These are phyloP conservation scores for Pleoardoris graminearum DNA, from an alignment of 2,329 filamentous ascomycete genomes.

Conservation along the genomic window DNA sequence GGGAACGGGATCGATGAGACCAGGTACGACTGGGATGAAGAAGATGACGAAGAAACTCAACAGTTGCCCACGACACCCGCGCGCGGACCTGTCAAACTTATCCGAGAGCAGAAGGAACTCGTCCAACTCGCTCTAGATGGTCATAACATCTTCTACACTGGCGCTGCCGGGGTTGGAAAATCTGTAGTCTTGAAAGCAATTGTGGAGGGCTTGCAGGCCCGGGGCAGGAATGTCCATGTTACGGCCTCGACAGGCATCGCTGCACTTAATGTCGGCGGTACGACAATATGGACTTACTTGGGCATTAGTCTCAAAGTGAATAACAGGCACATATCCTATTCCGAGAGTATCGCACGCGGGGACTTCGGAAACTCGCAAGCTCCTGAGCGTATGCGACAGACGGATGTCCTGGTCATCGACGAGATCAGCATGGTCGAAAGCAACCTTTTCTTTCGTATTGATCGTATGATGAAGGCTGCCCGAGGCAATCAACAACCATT, in stretches of 20 bases:
- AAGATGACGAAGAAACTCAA: no score
- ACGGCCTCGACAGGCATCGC: conserved; percentile 64
- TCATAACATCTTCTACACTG: conserved; percentile 96
- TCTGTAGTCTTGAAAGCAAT: conserved; percentile 59
- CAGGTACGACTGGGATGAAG: no score
- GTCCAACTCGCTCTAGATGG: not conserved
- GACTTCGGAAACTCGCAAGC: conserved; percentile 46
- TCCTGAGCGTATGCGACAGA: conserved; percentile 22
- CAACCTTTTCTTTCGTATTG: conserved; percentile 55
- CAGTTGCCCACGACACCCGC: not conserved
- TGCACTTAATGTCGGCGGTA: conserved; percentile 60
- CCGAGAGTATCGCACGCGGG: conserved; percentile 40
- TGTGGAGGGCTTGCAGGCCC: conserved; percentile 42
- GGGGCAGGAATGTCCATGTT: conserved; percentile 52
- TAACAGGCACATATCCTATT: conserved; percentile 46
- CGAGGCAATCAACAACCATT: conserved; percentile 36
- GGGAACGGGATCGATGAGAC: no score
- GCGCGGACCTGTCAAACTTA: not conserved
- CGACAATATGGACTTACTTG: conserved; percentile 60
- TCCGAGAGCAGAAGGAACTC: not conserved
- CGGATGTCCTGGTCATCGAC: conserved; percentile 65
- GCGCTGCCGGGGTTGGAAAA: conserved; percentile 60
- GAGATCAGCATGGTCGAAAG: conserved; percentile 69
- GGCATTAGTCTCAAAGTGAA: conserved; percentile 57
- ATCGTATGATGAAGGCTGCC: conserved; percentile 52